phyloP scores from a whole-genome alignment of 2,329 filamentous ascomycete species.

The Alternaria brassicicola region DNA sequence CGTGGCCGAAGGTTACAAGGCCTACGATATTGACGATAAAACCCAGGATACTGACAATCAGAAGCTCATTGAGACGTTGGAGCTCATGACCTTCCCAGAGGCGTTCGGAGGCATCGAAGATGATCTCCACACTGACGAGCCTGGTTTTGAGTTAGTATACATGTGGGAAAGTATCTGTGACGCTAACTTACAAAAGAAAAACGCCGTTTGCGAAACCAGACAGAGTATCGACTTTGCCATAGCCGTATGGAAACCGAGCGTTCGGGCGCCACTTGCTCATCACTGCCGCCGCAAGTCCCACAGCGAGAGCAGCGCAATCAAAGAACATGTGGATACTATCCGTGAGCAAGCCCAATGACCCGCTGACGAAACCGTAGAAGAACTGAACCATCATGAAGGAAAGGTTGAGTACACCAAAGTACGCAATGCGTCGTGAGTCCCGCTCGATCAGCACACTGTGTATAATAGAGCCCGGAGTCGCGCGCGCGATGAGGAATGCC shows the following conservation, averaged over 20 bases:
- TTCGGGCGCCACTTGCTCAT: slow-evolving; percentile 97
- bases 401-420: slow-evolving; percentile 95
- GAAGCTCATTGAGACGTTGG: slow-evolving; percentile 81
- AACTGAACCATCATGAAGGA: slow-evolving; percentile 93
- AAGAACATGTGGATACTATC: slow-evolving; percentile 99
- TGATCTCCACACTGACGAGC: slow-evolving; percentile 93
- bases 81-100: slow-evolving; percentile 84
- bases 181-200: slow-evolving; percentile 76
- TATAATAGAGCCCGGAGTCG: slow-evolving; percentile 75
- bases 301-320: slow-evolving; percentile 88
- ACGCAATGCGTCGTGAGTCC: slow-evolving; percentile 93
- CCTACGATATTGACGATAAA: slow-evolving; percentile 90
- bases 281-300: slow-evolving; percentile 89
- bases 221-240: slow-evolving; percentile 94
- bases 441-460: slow-evolving; percentile 88
- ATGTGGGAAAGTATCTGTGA: background rate
- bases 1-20: slow-evolving; percentile 78
- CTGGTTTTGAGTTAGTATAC: slow-evolving; percentile 51
- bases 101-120: slow-evolving; percentile 90
- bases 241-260: slow-evolving; percentile 87
- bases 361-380: slow-evolving; percentile 90
- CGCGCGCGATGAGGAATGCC: slow-evolving; percentile 70
- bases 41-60: slow-evolving; percentile 86
- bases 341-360: slow-evolving; percentile 91
- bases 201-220: slow-evolving; percentile 97